phyloP scores from a whole-genome alignment of 2,329 filamentous ascomycete species.

The Passalora sequoiae region DNA sequence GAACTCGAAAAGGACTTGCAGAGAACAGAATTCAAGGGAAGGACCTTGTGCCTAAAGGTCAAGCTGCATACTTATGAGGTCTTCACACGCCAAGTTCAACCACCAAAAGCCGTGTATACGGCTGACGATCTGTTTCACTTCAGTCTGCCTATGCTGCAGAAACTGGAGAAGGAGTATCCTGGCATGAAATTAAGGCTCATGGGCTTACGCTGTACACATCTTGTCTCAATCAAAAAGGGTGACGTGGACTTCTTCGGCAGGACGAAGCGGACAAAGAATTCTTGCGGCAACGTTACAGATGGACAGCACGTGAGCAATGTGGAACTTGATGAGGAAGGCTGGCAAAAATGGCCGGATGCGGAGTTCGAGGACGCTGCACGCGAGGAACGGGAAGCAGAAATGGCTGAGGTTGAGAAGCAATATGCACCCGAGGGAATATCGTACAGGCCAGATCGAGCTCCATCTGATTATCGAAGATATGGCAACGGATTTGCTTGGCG shows the following conservation, averaged over 20 bases:
- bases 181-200: constrained; percentile 76
- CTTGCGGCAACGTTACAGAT: constrained; percentile 2
- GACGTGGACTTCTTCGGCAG: constrained; percentile 74
- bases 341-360: constrained; percentile 65
- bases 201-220: constrained; percentile 80
- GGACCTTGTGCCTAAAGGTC: constrained; percentile 86
- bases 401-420: constrained; percentile 53
- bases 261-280: constrained; percentile 21
- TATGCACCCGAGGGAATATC: constrained; percentile 11
- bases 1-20: constrained; percentile 82
- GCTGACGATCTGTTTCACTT: constrained; percentile 81
- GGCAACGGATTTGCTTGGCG: constrained; percentile 33
- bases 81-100: constrained; percentile 71
- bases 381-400: constrained; percentile 56
- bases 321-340: constrained; percentile 48
- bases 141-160: constrained; percentile 74
- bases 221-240: constrained; percentile 78
- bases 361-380: constrained; percentile 59
- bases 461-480: constrained; percentile 29
- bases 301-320: constrained; percentile 27
- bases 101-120: constrained; percentile 64
- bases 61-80: constrained; percentile 95
- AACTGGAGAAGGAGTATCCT: constrained; percentile 77
- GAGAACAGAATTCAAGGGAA: constrained; percentile 75
- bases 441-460: constrained; percentile 7